phyloP scores from a whole-genome alignment of 108 stramenopile genomes.

The Skeletonema potamos region DNA sequence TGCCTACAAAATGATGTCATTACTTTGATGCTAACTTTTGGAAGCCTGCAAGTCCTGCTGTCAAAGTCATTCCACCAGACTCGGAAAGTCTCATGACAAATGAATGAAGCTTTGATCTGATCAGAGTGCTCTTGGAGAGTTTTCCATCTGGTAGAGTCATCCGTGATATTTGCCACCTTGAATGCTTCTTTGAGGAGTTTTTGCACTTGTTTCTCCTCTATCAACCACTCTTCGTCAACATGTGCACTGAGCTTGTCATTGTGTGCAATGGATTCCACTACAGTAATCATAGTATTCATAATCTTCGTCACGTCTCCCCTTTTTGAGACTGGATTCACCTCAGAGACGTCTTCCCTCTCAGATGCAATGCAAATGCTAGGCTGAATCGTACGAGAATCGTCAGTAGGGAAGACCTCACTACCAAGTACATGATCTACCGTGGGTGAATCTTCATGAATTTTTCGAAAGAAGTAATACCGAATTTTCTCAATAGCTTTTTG shows the following conservation, averaged over 20 bases:
- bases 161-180: neutral
- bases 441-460: neutral
- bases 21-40: neutral
- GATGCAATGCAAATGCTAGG: neutral
- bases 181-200: neutral
- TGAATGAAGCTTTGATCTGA: neutral
- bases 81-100: neutral
- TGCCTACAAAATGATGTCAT: neutral
- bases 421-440: neutral
- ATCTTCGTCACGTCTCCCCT: neutral
- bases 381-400: neutral
- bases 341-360: neutral
- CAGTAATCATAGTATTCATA: neutral
- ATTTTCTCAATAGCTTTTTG: neutral
- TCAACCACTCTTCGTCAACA: neutral
- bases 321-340: neutral
- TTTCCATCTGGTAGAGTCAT: neutral
- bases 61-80: neutral
- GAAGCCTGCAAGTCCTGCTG: neutral
- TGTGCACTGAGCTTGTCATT: neutral
- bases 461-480: neutral
- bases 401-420: neutral
- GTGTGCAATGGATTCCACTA: neutral
- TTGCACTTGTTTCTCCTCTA: neutral
- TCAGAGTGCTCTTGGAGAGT: neutral